These are phyloP conservation scores for Hortaea sp. DNA, from an alignment of 2,329 filamentous ascomycete genomes.

Conservation along the genomic window DNA sequence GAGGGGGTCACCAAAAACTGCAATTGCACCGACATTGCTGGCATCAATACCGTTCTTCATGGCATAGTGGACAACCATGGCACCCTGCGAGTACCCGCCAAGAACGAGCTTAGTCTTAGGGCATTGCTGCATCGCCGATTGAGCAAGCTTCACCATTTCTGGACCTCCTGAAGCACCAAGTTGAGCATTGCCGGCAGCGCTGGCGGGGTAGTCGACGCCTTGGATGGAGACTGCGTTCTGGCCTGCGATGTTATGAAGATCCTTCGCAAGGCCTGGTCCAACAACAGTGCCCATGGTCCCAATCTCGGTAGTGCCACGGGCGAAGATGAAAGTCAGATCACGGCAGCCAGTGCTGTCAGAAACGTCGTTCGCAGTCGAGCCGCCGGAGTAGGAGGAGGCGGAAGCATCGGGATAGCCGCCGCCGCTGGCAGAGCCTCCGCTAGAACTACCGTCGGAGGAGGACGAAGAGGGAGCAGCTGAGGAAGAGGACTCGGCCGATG, in stretches of 20 bases:
- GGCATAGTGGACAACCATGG: constrained; percentile 15
- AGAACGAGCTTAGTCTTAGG: constrained; percentile 18
- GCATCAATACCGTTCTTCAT: constrained; percentile 3
- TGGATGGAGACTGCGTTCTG: constrained; percentile 36
- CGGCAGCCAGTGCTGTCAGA: constrained; percentile 26
- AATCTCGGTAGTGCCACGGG: constrained; percentile 44
- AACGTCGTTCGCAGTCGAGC: constrained; percentile 8
- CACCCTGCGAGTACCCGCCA: constrained; percentile 19
- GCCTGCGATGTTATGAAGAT: not conserved
- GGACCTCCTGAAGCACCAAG: constrained; percentile 11
- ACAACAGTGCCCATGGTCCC: constrained; percentile 43
- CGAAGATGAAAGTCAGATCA: constrained; percentile 44
- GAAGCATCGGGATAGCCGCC: constrained; percentile 1
- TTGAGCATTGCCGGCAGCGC: constrained; percentile 8
- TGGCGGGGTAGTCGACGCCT: constrained; percentile 42
- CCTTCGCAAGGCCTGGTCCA: constrained; percentile 40
- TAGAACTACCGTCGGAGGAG: not conserved
- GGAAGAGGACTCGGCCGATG: not conserved
- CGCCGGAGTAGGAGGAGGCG: constrained; percentile 1
- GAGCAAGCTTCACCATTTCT: constrained; percentile 12
- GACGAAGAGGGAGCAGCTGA: not conserved
- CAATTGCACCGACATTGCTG: constrained; percentile 9
- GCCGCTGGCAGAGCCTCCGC: not conserved
- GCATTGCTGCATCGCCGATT: constrained; percentile 13
- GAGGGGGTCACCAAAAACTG: constrained; percentile 22